Conservation (phyloP, 768 basidiomycete species). For the Termitomyces sp. region DNA sequence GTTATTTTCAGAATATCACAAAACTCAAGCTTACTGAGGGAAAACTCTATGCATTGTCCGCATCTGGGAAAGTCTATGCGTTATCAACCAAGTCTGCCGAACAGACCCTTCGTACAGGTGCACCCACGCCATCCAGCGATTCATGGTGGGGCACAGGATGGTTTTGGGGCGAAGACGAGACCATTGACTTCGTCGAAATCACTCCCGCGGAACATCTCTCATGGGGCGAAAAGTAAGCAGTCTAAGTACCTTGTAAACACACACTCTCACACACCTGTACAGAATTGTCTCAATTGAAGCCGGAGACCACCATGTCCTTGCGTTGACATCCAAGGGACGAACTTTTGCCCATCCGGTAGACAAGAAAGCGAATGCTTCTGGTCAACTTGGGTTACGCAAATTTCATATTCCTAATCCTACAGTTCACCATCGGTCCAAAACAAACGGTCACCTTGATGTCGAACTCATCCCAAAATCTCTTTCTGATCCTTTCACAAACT, state of each 20-base stretch:
- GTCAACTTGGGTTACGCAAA: constrained; percentile 78
- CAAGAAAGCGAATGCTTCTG: constrained; percentile 69
- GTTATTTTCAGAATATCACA: constrained; percentile 52
- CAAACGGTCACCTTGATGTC: constrained; percentile 32
- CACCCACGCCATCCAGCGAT: constrained; percentile 36
- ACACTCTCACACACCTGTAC: neutral
- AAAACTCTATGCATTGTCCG: constrained; percentile 73
- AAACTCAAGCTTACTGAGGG: constrained; percentile 54
- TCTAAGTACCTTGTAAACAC: neutral
- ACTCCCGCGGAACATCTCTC: constrained; percentile 45
- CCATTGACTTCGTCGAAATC: constrained; percentile 57
- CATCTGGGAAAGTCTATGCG: constrained; percentile 69
- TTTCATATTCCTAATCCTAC: constrained; percentile 42
- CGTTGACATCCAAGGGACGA: constrained; percentile 66
- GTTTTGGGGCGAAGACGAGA: constrained; percentile 49
- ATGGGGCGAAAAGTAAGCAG: constrained; percentile 61
- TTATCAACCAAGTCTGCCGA: constrained; percentile 46
- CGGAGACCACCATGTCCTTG: constrained; percentile 69
- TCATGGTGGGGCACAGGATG: constrained; percentile 61
- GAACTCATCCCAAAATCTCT: constrained; percentile 55
- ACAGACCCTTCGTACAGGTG: constrained; percentile 36
- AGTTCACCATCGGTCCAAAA: constrained; percentile 15
- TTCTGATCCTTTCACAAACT: constrained; percentile 42
- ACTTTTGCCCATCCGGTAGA: constrained; percentile 75
- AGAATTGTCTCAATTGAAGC: constrained; percentile 74